Evolutionary conservation across 2,329 filamentous ascomycete species (phyloP), one percentile per base, ranked within the genome.

Genomic region (Phaeosphaeria sp.): DNA sequence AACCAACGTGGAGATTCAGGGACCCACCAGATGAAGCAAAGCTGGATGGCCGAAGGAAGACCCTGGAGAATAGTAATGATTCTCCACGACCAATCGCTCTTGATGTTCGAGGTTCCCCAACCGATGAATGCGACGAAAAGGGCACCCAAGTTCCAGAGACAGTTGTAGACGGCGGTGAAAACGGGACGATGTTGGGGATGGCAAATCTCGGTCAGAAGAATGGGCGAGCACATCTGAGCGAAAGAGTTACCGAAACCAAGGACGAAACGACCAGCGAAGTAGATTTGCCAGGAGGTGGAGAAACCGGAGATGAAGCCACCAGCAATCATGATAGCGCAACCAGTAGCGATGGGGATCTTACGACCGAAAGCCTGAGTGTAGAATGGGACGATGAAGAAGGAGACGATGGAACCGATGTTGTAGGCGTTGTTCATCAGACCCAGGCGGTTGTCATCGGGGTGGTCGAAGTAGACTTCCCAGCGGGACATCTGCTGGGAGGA

Each of bases 211-310:
- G 85, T 86, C 7, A 90, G 81, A 5, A 90, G 81, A 55, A 90
- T 80, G 1, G 87, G 87, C 17, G 86, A 88, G 13, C 84, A 83
- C 80, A 89, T 85, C 64, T 89, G 87, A 0, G 86, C 80, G 53
- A 89, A 78, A 52, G 84, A 85, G 77, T 88, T 88, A 41, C 88
- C 88, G 66, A 91, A 90, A 59, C 89, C 89, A 13, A 89, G 81
- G 41, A 89, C 75, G 61, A 88, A 85, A 52, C 87, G 82, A 46
- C 85, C 86, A 21, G 78, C 84, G 64, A 87, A 80, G 65, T 85
- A 88, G 81, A 86, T 63, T 43, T 66, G 36, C 55, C 70, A 65
- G 55, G 66, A 71, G 20, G 56, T 72, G 2, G 72, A 60, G 27
- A 64, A 68, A 13, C 60, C 59, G 1, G 68, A 69, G 48, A 75